Conservation (phyloP, 306 rosid genomes). For the Casuarina glauca region DNA sequence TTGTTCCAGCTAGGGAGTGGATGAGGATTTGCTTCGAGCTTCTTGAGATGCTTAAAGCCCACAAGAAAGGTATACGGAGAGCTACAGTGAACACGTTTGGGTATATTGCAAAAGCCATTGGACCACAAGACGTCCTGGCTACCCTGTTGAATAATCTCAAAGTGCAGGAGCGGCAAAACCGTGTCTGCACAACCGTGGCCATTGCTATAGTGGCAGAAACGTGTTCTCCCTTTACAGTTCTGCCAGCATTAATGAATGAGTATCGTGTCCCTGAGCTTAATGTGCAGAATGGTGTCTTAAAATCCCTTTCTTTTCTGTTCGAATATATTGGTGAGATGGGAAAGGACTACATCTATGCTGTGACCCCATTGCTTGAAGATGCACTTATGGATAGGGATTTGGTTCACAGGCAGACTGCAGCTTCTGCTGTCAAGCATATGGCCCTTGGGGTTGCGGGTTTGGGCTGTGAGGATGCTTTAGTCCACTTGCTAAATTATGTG, state of each 20-base stretch:
- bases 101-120: conserved; percentile 90
- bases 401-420: conserved; percentile 97
- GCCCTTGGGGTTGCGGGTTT: conserved; percentile 97
- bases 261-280: conserved; percentile 96
- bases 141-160: conserved; percentile 80
- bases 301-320: conserved; percentile 87
- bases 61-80: conserved; percentile 91
- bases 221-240: conserved; percentile 89
- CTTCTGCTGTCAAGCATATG: conserved; percentile 98
- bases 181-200: conserved; percentile 95
- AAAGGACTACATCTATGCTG: conserved; percentile 92
- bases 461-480: conserved; percentile 90
- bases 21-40: conserved; percentile 98
- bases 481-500: conserved; percentile 81
- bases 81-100: conserved; percentile 93
- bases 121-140: conserved; percentile 92
- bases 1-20: conserved; percentile 97
- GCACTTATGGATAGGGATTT: conserved; percentile 95
- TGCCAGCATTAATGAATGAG: conserved; percentile 96
- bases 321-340: conserved; percentile 99
- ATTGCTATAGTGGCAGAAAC: conserved; percentile 96
- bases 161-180: conserved; percentile 97
- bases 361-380: conserved; percentile 93
- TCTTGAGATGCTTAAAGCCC: conserved; percentile 99
- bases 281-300: conserved; percentile 91